phyloP scores from a whole-genome alignment of 257 asterid genomes.

The Solanum pinnatisectum region DNA sequence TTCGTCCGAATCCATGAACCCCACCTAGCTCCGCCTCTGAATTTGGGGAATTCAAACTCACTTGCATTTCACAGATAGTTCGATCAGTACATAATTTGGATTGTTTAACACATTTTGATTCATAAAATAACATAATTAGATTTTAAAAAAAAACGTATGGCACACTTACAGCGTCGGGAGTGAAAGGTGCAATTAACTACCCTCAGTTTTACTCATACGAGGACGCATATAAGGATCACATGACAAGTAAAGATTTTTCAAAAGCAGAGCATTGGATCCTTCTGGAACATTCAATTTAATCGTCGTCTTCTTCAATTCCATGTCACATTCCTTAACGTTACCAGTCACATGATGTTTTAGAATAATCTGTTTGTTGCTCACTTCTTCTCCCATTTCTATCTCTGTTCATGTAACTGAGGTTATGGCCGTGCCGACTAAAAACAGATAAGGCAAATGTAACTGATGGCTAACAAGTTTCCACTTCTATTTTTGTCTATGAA shows the following conservation, averaged over 20 bases:
- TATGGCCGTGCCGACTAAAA: not conserved
- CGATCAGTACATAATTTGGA: not conserved
- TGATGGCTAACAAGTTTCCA: not conserved
- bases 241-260: constrained; percentile 41
- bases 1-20: too few species aligned
- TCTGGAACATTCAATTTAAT: constrained; percentile 17
- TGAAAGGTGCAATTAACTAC: not conserved
- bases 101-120: too few species aligned
- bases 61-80: not conserved
- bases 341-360: constrained; percentile 22
- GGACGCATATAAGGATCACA: constrained; percentile 31
- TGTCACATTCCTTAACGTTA: constrained; percentile 19
- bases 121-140: too few species aligned
- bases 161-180: not conserved
- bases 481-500: too few species aligned
- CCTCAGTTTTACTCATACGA: constrained; percentile 9
- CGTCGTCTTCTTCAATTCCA: constrained; percentile 2
- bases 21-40: too few species aligned
- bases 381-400: constrained; percentile 2
- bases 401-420: not conserved
- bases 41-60: not conserved
- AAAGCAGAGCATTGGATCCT: constrained; percentile 19
- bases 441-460: not conserved
- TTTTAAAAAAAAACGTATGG: too few species aligned
- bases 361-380: constrained; percentile 19